Evolutionary conservation across 495 filamentous ascomycete genomes (phyloP), one percentile per base, ranked within the genome.

Genomic region (Parachaetomium inaequale): DNA sequence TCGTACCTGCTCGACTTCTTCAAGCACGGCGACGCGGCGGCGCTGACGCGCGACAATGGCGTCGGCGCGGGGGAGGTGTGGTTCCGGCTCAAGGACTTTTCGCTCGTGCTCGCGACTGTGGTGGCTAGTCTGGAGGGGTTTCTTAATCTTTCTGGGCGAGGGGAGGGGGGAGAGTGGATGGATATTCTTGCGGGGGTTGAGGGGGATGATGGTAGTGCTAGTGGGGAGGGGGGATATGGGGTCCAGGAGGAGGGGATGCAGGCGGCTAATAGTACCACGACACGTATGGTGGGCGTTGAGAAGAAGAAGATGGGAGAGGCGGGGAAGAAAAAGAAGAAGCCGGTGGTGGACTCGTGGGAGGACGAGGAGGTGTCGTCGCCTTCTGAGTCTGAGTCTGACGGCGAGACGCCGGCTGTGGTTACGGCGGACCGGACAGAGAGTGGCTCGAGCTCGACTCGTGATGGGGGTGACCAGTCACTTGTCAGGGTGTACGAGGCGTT

Each of bases 1-100:
- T 87, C 87, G 0, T 91, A 90, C 63, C 74, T 92, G 10, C 83
- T 85, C 54, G 88, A 92, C 65, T 93, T 91, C 72, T 90, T 81
- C 81, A 85, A 82, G 68, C 83, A 92, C 63, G 89, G 88, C 6
- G 81, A 86, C 65, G 55, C 82, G 10, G 61, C 72, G 6, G 76
- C 82, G 0, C 74, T 93, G 8, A 77, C 17, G 72, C 43, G 5
- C 17, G 85, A 81, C 4, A 91, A 92, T 63, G 68, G 75, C 4
- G 81, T 93, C 53, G 79, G 79, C n/a, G 66, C 69, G 14, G 79
- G 81, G 0, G 89, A 91, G 36, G 74, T 87, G 14, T 91, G 87
- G 88, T 90, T 84, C 64, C 50, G 78, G 2, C 70, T 89, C 7
- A 87, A 85, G 51, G 88, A 90, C 64, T 92, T 92, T 60, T 88